These are phyloP conservation scores for Rhodosporidiobolus odoratus DNA, from an alignment of 768 basidiomycete genomes.

Conservation along the genomic window DNA sequence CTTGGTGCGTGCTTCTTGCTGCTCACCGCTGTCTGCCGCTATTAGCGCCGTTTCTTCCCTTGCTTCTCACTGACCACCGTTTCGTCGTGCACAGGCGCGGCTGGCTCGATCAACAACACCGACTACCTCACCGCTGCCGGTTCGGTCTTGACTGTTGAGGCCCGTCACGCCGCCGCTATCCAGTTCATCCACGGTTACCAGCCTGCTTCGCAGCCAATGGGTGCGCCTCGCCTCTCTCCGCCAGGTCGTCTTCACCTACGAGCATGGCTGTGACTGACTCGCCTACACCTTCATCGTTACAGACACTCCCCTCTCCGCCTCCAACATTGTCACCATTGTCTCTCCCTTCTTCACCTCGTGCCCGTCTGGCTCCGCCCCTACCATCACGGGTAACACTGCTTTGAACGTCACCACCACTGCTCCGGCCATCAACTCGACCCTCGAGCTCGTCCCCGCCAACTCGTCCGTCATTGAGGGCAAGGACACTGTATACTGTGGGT, in stretches of 20 bases:
- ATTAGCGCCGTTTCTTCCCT: neutral
- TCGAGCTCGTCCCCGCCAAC: slow-evolving; percentile 40
- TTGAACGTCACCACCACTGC: slow-evolving; percentile 48
- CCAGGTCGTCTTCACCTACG: too few species aligned
- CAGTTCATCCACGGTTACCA: slow-evolving; percentile 51
- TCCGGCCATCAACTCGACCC: slow-evolving; percentile 43
- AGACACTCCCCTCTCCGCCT: slow-evolving; percentile 56
- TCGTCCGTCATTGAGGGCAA: neutral
- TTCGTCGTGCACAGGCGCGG: neutral
- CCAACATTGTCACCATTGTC: slow-evolving; percentile 55
- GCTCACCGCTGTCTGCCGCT: too few species aligned
- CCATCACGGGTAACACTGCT: slow-evolving; percentile 52
- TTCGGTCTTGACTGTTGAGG: slow-evolving; percentile 60
- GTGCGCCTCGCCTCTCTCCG: too few species aligned
- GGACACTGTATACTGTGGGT: slow-evolving; percentile 28
- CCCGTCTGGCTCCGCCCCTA: slow-evolving; percentile 54
- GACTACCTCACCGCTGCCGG: slow-evolving; percentile 56
- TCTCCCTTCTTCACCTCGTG: slow-evolving; percentile 53
- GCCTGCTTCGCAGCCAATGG: slow-evolving; percentile 57
- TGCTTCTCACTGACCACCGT: neutral
- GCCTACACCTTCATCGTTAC: too few species aligned
- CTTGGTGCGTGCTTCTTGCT: slow-evolving; percentile 55
- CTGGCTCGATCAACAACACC: slow-evolving; percentile 34
- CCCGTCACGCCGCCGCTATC: slow-evolving; percentile 40
- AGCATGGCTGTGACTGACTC: too few species aligned